Evolutionary conservation across 768 basidiomycete genomes (phyloP).

Genomic region (Trametes cinnabarina): DNA sequence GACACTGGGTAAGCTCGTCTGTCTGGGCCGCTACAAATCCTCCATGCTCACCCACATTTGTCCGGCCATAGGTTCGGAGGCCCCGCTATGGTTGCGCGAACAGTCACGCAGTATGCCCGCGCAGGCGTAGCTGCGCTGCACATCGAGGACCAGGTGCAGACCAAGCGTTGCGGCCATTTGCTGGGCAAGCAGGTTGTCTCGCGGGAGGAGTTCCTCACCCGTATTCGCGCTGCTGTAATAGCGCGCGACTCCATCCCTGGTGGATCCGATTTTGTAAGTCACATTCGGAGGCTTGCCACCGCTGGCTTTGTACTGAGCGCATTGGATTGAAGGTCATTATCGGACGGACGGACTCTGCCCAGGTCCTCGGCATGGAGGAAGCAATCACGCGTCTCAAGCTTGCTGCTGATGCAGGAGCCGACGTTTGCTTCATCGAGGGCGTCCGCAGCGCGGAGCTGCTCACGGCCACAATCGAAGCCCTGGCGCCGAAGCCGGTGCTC

Average conservation of each 20-base stretch:
- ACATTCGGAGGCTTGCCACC: background rate
- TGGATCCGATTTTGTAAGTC: slow-evolving; percentile 68
- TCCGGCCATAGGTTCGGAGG: slow-evolving; percentile 67
- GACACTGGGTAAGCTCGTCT: slow-evolving; percentile 65
- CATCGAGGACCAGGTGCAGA: slow-evolving; percentile 82
- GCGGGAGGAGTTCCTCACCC: slow-evolving; percentile 69
- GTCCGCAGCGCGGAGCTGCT: slow-evolving; percentile 68
- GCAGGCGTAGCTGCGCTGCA: slow-evolving; percentile 74
- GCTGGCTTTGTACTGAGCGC: background rate
- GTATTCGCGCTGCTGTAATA: slow-evolving; percentile 74
- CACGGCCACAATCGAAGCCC: slow-evolving; percentile 58
- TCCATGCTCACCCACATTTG: background rate
- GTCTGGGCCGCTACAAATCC: background rate
- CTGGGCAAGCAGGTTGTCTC: slow-evolving; percentile 82
- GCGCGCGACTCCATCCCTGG: slow-evolving; percentile 76
- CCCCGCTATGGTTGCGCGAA: slow-evolving; percentile 71
- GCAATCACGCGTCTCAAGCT: slow-evolving; percentile 63
- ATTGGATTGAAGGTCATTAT: slow-evolving; percentile 53
- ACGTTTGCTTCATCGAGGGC: slow-evolving; percentile 82
- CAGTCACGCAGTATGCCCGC: slow-evolving; percentile 65
- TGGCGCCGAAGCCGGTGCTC: slow-evolving; percentile 73
- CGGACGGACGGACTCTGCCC: slow-evolving; percentile 75
- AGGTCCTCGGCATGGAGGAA: slow-evolving; percentile 79
- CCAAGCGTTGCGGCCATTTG: slow-evolving; percentile 77
- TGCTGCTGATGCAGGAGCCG: slow-evolving; percentile 71